phyloP scores from a whole-genome alignment of 768 basidiomycete species.

The Russula virescens region DNA sequence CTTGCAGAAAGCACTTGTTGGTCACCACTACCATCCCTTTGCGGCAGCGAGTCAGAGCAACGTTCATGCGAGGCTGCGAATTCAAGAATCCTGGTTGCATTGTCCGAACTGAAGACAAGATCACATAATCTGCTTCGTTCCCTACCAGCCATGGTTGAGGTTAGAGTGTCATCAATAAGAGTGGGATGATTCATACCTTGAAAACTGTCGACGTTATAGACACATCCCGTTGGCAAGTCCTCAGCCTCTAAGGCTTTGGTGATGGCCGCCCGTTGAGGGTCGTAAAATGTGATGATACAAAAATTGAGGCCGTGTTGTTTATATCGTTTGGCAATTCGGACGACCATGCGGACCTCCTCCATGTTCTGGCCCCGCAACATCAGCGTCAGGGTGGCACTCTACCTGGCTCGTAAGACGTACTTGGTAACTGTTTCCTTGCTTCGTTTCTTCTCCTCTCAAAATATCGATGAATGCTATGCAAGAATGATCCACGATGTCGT shows the following conservation, averaged over 20 bases:
- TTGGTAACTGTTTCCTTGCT: slow-evolving; percentile 27
- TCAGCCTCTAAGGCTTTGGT: slow-evolving; percentile 33
- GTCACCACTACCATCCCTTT: slow-evolving; percentile 46
- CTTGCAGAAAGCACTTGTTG: slow-evolving; percentile 36
- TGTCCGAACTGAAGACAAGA: slow-evolving; percentile 49
- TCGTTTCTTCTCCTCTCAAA: slow-evolving; percentile 34
- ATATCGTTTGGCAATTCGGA: slow-evolving; percentile 12
- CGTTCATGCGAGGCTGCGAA: slow-evolving; percentile 44
- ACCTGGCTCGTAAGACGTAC: not conserved
- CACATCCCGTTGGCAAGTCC: slow-evolving; percentile 31
- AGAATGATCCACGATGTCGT: slow-evolving; percentile 30
- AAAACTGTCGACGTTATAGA: slow-evolving; percentile 14
- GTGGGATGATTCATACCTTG: not conserved
- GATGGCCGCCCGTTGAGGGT: slow-evolving; percentile 45
- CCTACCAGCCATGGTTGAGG: slow-evolving; percentile 30
- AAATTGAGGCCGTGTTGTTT: slow-evolving; percentile 28
- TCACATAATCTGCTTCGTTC: slow-evolving; percentile 46
- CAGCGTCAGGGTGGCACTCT: not conserved
- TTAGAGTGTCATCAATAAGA: not conserved
- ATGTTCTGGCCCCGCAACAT: slow-evolving; percentile 1
- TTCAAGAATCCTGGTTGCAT: slow-evolving; percentile 41
- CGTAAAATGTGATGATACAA: slow-evolving; percentile 50
- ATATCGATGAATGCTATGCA: slow-evolving; percentile 45
- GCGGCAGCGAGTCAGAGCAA: slow-evolving; percentile 36
- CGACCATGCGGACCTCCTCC: slow-evolving; percentile 10